Evolutionary conservation across 2,329 filamentous ascomycete genomes (phyloP), one percentile per base, ranked within the genome.

Genomic region (Emericellopsis cladophorae): DNA sequence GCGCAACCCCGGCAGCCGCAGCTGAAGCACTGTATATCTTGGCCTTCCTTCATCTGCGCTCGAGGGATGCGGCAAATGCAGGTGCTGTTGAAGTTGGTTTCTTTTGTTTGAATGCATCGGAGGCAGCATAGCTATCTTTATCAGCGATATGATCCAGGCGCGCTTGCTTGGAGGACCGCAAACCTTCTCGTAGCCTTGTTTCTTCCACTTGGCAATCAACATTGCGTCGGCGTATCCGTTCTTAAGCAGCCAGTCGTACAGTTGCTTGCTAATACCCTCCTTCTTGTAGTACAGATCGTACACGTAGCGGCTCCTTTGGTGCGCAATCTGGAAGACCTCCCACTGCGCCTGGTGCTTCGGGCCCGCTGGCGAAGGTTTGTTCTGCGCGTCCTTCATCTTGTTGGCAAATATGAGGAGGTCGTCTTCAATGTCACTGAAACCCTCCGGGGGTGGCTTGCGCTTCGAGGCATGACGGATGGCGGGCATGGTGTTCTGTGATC

Each of bases 121-220:
- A 95, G 70, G 60, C 92, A 98, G 64, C 92, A 98, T 35, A 98
- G 67, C 84, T 92, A 54, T 16, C 2, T 29, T 24, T 2, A 15
- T 31, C 7, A 41, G 26, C 26, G 31, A 18, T 22, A 10, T 10
- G n/a, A 8, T 35, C 32, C 32, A 15, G 9, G 18, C 18, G 18
- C 18, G 8, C 8, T 12, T 35, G 32, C n/a, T 21, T 10, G n/a
- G 32, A 14, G 32, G 8, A 26, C 23, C 6, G 59, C 70, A 40
- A 60, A 86, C 85, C 79, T 96, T 95, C 64, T 98, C 92, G 55
- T 98, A 98, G 14, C 92, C 92, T 55, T 93, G 84, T 68, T 98
- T 98, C 77, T 98, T 98, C 92, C 92, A 98, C 67, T 98, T 98
- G 12, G 92, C 92, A 56, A 98, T 96, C 56, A 98, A 67, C 68